Percentiles rank a stretch among this genome's conserved stretches.
Evolutionary conservation across 192 early-diverging fungal genomes (phyloP).

Genomic region (Coemansia biformis): DNA sequence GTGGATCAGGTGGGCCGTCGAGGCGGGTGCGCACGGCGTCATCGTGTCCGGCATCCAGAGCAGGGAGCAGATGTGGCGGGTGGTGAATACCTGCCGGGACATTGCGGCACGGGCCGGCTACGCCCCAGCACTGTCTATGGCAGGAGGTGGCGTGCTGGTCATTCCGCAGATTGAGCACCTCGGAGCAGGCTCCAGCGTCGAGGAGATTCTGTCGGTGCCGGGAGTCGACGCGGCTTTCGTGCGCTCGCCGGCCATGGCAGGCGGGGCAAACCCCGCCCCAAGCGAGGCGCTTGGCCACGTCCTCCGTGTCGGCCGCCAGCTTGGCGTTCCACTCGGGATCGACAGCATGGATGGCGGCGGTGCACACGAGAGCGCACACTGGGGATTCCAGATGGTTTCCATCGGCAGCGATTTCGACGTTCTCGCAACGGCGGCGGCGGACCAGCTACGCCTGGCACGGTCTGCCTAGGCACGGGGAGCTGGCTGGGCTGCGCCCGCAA

Average conservation of each 20-base stretch:
- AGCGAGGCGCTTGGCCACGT: conserved; percentile 6
- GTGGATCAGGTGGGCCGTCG: conserved; percentile 36
- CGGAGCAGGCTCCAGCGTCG: conserved; percentile 17
- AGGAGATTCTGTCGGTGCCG: conserved; percentile 35
- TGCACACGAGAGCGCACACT: conserved; percentile 14
- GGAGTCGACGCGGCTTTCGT: conserved; percentile 45
- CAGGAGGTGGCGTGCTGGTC: conserved; percentile 11
- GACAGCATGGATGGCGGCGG: conserved; percentile 17
- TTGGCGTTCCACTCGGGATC: conserved; percentile 26
- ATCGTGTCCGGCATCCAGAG: conserved; percentile 28
- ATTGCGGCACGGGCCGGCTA: not conserved
- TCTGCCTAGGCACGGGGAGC: conserved; percentile 5
- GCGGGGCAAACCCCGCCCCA: conserved; percentile 1
- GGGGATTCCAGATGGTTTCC: conserved; percentile 37
- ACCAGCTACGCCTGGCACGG: conserved; percentile 34
- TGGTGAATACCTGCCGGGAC: conserved; percentile 11
- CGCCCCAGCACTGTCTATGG: not conserved
- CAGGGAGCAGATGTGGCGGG: conserved; percentile 26
- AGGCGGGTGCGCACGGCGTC: conserved; percentile 40
- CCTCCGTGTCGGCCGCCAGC: conserved; percentile 4
- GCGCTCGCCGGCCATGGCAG: conserved; percentile 1
- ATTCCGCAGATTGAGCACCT: conserved; percentile 39
- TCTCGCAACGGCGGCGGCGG: conserved; percentile 21
- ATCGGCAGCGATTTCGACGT: conserved; percentile 31
- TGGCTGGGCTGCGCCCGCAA: too few relatives aligned